phyloP scores from a whole-genome alignment of 257 asterid species.

The Leonotis leonurus region DNA sequence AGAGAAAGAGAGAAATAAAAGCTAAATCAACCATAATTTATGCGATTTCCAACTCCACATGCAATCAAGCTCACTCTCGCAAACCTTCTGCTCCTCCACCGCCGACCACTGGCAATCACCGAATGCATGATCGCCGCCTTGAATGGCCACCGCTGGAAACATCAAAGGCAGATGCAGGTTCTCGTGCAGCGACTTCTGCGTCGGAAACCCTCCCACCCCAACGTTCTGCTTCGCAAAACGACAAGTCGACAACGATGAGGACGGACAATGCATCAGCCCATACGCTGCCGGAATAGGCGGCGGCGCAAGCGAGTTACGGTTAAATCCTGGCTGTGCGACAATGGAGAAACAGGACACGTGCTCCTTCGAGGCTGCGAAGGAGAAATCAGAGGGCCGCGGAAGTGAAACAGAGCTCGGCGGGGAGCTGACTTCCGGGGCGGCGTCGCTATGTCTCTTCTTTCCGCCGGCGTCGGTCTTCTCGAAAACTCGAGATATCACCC shows the following conservation, averaged over 20 bases:
- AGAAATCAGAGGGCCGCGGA: constrained; percentile 39
- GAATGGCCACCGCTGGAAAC: constrained; percentile 20
- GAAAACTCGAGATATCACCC: constrained; percentile 87
- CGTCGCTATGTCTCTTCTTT: constrained; percentile 27
- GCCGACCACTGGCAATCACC: constrained; percentile 30
- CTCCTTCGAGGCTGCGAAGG: constrained; percentile 39
- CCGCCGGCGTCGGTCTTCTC: constrained; percentile 37
- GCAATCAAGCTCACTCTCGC: constrained; percentile 62
- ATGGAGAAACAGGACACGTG: constrained; percentile 99
- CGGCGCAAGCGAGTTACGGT: constrained; percentile 35
- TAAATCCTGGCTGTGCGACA: constrained; percentile 24
- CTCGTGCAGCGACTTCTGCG: constrained; percentile 47
- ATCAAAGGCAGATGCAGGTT: constrained; percentile 39
- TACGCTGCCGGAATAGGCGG: constrained; percentile 25
- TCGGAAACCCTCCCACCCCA: constrained; percentile 29
- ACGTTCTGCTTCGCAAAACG: constrained; percentile 19
- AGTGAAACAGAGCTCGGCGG: constrained; percentile 59
- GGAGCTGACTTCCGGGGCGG: constrained; percentile 34
- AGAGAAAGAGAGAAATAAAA: too few species aligned
- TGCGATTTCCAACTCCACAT: constrained; percentile 49
- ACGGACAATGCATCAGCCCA: constrained; percentile 25
- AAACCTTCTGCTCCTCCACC: constrained; percentile 37
- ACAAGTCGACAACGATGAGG: background rate
- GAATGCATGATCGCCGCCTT: constrained; percentile 19
- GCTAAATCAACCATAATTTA: background rate